Percentiles rank a stretch among this genome's conserved stretches.
Evolutionary conservation across 1,139 yeast genomes (phyloP).

Genomic region (Nakaseomyces bracarensis): DNA sequence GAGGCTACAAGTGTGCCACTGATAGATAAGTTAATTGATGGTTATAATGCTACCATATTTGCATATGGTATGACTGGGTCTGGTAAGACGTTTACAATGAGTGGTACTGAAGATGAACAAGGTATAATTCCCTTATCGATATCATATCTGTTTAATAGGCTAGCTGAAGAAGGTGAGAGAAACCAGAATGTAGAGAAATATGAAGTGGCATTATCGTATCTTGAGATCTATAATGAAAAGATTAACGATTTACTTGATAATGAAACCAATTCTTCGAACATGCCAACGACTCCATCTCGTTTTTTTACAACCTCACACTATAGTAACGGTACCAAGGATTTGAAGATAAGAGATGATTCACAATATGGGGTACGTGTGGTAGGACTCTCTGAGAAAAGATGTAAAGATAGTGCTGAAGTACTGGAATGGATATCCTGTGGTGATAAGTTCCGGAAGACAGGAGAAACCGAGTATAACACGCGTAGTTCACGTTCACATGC

Average conservation of each 20-base stretch:
- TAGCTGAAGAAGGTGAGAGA: slow-evolving; percentile 30
- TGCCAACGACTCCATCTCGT: slow-evolving; percentile 10
- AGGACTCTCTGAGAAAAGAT: slow-evolving; percentile 62
- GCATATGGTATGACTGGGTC: slow-evolving; percentile 97
- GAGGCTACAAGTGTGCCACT: slow-evolving; percentile 51
- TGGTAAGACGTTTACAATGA: slow-evolving; percentile 79
- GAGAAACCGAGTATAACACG: slow-evolving; percentile 78
- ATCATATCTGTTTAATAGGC: slow-evolving; percentile 50
- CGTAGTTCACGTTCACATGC: slow-evolving; percentile 91
- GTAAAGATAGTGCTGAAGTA: slow-evolving; percentile 51
- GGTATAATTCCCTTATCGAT: slow-evolving; percentile 77
- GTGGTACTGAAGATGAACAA: slow-evolving; percentile 57
- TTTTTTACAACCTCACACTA: slow-evolving; percentile 8
- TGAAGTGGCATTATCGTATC: slow-evolving; percentile 55
- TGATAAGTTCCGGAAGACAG: slow-evolving; percentile 67
- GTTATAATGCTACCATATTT: slow-evolving; percentile 82
- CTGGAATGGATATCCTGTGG: slow-evolving; percentile 57
- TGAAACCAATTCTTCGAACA: slow-evolving; percentile 16
- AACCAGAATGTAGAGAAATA: slow-evolving; percentile 29
- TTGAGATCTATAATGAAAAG: slow-evolving; percentile 87
- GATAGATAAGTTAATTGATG: slow-evolving; percentile 61
- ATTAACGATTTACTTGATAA: slow-evolving; percentile 57
- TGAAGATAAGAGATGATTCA: slow-evolving; percentile 69
- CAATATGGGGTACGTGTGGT: slow-evolving; percentile 64
- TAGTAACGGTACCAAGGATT: slow-evolving; percentile 34